These are phyloP conservation scores for Globisporangium nodosum DNA, from an alignment of 352 stramenopile species.

Conservation along the genomic window DNA sequence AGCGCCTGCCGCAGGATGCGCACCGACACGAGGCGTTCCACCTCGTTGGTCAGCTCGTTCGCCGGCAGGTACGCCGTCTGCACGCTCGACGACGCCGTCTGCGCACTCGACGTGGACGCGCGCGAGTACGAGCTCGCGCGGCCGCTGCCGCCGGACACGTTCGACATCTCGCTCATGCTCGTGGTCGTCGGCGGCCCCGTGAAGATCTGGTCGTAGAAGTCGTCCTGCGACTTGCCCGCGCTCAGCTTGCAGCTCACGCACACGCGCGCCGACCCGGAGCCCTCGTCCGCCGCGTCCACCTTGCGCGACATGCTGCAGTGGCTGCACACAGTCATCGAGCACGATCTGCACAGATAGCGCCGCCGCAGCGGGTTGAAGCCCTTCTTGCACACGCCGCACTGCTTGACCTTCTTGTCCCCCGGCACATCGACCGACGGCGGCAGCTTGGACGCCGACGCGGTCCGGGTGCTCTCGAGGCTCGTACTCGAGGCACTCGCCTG, in stretches of 20 bases:
- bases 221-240: slow-evolving; percentile 54
- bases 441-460: not conserved
- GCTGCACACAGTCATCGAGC: slow-evolving; percentile 65
- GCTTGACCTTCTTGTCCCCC: slow-evolving; percentile 53
- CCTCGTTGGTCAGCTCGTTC: slow-evolving; percentile 66
- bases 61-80: slow-evolving; percentile 42
- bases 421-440: slow-evolving; percentile 8
- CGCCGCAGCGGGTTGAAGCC: slow-evolving; percentile 77
- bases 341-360: slow-evolving; percentile 72
- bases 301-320: slow-evolving; percentile 70
- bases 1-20: slow-evolving; percentile 40
- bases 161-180: slow-evolving; percentile 15
- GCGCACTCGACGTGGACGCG: slow-evolving; percentile 26
- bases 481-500: slow-evolving; percentile 9
- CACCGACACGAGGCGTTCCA: slow-evolving; percentile 56
- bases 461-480: slow-evolving; percentile 1
- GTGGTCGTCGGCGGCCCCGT: slow-evolving; percentile 25
- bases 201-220: slow-evolving; percentile 83
- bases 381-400: slow-evolving; percentile 79
- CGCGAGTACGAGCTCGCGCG: slow-evolving; percentile 46
- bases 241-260: slow-evolving; percentile 82
- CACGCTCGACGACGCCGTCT: slow-evolving; percentile 15
- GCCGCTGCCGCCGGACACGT: slow-evolving; percentile 21
- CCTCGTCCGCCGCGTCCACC: slow-evolving; percentile 44
- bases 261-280: slow-evolving; percentile 56